A percentile compares a stretch with the other conserved stretches of the same genome.
These are phyloP conservation scores for Blepharisma undulans DNA, from an alignment of 169 alveolate species.

Conservation along the genomic window DNA sequence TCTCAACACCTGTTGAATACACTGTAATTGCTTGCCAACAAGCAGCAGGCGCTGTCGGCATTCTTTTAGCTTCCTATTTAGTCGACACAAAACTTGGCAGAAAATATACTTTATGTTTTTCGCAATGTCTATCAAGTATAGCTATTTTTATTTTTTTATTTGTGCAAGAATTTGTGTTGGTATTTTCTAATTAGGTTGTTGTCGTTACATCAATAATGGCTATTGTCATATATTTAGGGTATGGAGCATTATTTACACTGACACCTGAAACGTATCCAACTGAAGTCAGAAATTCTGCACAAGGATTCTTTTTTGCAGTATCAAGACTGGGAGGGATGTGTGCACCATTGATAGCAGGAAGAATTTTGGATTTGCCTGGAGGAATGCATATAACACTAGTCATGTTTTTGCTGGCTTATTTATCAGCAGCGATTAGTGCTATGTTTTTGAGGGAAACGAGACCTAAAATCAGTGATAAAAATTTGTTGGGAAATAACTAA, in stretches of 20 bases:
- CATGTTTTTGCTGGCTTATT: not conserved
- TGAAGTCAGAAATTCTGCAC: constrained; percentile 9
- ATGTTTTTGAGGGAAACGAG: not conserved
- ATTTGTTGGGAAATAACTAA: not conserved
- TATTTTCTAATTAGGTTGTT: not conserved
- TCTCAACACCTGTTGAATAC: not conserved
- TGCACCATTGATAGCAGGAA: constrained; percentile 22
- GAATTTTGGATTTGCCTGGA: not conserved
- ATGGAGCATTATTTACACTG: not conserved
- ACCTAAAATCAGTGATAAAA: not conserved
- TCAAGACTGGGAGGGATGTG: constrained; percentile 21
- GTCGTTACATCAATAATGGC: not conserved
- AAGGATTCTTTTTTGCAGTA: not conserved
- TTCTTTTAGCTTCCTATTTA: not conserved
- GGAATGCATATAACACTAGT: not conserved
- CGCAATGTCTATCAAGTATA: not conserved
- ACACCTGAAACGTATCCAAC: constrained; percentile 12
- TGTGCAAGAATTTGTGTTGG: no score
- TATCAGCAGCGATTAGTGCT: not conserved
- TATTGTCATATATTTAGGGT: not conserved
- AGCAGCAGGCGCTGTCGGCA: not conserved
- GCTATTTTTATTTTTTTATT: not conserved
- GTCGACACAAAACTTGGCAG: constrained; percentile 20
- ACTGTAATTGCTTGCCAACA: not conserved
- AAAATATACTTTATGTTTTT: not conserved